phyloP scores from a whole-genome alignment of 23 red algal species.

The Cyanidium caldarium region DNA sequence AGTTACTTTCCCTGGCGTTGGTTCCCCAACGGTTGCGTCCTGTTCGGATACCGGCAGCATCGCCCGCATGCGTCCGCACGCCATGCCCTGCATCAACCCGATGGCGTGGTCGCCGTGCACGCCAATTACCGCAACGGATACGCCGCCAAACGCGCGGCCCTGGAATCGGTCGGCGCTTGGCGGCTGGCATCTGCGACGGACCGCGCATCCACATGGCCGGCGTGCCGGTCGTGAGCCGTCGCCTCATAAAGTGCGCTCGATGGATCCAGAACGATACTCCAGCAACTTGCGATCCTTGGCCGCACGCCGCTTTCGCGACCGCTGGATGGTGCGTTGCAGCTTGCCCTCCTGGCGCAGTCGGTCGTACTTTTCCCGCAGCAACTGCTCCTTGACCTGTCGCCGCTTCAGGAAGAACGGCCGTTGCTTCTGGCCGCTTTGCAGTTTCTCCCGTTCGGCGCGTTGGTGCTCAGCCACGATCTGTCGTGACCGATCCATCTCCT shows the following conservation, averaged over 20 bases:
- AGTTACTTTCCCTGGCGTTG: not conserved
- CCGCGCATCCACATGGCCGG: not conserved
- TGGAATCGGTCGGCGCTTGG: not conserved
- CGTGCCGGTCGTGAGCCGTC: not conserved
- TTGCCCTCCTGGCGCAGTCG: not conserved
- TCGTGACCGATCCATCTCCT: no score
- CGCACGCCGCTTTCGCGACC: not conserved
- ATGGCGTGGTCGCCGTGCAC: not conserved
- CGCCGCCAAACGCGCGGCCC: not conserved
- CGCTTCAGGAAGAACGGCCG: not conserved
- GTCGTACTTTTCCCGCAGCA: not conserved
- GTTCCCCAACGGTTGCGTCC: not conserved
- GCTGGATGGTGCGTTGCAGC: not conserved
- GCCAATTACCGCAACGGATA: not conserved
- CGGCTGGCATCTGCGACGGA: not conserved
- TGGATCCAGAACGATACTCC: not conserved
- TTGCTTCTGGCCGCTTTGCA: not conserved
- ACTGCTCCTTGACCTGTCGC: not conserved
- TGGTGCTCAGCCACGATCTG: not conserved
- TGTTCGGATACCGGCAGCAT: not conserved
- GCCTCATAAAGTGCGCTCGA: not conserved
- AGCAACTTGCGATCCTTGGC: not conserved
- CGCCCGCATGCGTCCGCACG: not conserved
- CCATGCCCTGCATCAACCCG: not conserved
- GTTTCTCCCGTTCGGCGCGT: not conserved